These are phyloP conservation scores for Ophiostoma piceae DNA, from an alignment of 2,329 filamentous ascomycete species.

Conservation along the genomic window DNA sequence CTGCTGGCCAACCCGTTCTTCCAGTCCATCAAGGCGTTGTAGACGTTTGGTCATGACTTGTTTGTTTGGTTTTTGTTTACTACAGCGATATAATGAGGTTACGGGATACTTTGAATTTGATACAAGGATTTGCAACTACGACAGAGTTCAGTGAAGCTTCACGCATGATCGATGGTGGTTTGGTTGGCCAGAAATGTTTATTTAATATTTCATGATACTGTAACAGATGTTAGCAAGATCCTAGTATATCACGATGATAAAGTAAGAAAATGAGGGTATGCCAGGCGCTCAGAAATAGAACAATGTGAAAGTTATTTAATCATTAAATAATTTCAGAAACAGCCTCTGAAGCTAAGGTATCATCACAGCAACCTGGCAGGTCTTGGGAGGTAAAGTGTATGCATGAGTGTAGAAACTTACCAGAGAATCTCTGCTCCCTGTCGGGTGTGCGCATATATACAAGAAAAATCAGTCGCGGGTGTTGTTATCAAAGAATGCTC, in stretches of 20 bases:
- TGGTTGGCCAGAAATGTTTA: conserved; percentile 3
- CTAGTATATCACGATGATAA: background rate
- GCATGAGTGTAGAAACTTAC: no score
- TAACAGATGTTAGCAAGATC: conserved; percentile 11
- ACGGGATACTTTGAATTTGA: background rate
- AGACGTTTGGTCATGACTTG: conserved; percentile 14
- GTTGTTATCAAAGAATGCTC: conserved; percentile 9
- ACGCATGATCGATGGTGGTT: background rate
- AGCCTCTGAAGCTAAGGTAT: conserved; percentile 27
- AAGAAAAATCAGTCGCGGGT: conserved; percentile 17
- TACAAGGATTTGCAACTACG: background rate
- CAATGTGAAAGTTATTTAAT: conserved; percentile 27
- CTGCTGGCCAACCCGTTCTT: conserved; percentile 65
- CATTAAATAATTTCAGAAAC: conserved; percentile 26
- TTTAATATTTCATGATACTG: conserved; percentile 18
- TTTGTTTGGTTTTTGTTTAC: background rate
- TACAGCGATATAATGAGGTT: background rate
- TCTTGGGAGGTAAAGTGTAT: no score
- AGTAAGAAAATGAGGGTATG: background rate
- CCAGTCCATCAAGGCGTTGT: conserved; percentile 55
- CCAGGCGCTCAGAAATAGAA: conserved; percentile 25
- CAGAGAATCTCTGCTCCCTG: conserved; percentile 13
- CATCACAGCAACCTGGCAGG: conserved; percentile 22
- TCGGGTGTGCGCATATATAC: conserved; percentile 22
- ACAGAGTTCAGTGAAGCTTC: background rate